Conservation (phyloP, 2,329 filamentous ascomycete species). For the Thielaviopsis ethacetica region DNA sequence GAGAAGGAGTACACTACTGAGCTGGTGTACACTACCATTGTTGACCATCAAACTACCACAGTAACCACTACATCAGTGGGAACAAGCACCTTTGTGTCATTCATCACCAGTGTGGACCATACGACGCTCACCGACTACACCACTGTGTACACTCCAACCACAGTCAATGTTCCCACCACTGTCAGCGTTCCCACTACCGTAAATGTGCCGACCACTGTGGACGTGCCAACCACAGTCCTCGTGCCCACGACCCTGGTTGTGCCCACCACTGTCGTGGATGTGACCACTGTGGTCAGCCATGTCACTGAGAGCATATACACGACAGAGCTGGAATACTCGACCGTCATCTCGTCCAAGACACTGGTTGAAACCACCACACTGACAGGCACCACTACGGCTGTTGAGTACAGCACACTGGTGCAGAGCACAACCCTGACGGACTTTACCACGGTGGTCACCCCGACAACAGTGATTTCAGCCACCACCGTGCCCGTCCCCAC, state of each 20-base stretch:
- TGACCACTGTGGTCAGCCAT: background rate
- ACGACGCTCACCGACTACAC: background rate
- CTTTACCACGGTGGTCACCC: constrained; percentile 1
- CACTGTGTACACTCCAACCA: background rate
- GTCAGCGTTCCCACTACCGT: background rate
- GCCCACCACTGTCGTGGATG: background rate
- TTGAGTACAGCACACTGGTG: background rate
- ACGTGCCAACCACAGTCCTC: background rate
- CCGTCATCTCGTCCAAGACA: background rate
- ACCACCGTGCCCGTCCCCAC: background rate
- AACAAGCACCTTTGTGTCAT: background rate
- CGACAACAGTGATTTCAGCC: background rate
- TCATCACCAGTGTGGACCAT: background rate
- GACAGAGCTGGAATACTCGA: background rate
- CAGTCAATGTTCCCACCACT: background rate
- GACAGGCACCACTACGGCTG: background rate
- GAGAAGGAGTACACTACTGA: background rate
- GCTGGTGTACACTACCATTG: background rate
- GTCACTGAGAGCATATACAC: background rate
- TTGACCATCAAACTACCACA: background rate
- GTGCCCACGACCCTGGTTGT: background rate
- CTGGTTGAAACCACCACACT: background rate
- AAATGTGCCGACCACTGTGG: background rate
- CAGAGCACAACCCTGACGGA: background rate
- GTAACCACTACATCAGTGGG: background rate